Base-by-base conservation (phyloP, 441 rosid genomes). In the Daphne laureola region DNA sequence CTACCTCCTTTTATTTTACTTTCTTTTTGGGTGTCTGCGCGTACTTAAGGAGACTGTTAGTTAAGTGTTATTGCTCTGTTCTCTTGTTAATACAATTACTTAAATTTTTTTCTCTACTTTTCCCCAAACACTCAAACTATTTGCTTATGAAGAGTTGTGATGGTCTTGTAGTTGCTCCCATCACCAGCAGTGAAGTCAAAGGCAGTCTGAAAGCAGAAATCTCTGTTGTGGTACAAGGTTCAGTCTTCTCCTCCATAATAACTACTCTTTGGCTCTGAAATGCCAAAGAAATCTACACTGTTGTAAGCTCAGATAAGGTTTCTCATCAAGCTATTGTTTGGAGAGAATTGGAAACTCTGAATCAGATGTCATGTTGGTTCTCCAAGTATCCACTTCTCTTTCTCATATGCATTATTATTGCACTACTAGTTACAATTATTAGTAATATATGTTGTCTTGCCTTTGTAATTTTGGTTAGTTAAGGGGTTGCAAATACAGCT, bases 181-280 rank as follows among this genome's bases (percentile, higher is more conserved):
- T 62, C 85, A 0, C 90, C 78, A 59, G 85, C 78, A 59, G 85
- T 87, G 41, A 91, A 88, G 74, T 59, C 86, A 4, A 91, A 91
- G 83, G 63, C 78, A 45, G 50, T 72, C 21, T 91, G 80, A 90
- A 64, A 73, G 15, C 60, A 8, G 59, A 57, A 67, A 47, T 53
- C 36, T 11, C 65, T 57, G 59, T 50, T 48, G 62, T 52, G 35
- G 45, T 47, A 44, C 48, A 57, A 64, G 54, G 61, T 49, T 27
- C 42, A 14, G 17, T 62, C 61, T 67, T 62, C 61, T 67, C 57
- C 48, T 51, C 65, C 25, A 21, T 53, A 53, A 70, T 70, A 72
- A 68, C 25, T 21, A 21, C 25, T 21, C 25, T 21, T 21, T 59
- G n/a, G 38, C 50, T 66, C 48, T 50, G 46, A 66, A 49, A 54